A percentile compares a stretch with the other conserved stretches of the same genome.
These are phyloP conservation scores for Strigomonas culicis DNA, from an alignment of 208 protist genomes.

Conservation along the genomic window DNA sequence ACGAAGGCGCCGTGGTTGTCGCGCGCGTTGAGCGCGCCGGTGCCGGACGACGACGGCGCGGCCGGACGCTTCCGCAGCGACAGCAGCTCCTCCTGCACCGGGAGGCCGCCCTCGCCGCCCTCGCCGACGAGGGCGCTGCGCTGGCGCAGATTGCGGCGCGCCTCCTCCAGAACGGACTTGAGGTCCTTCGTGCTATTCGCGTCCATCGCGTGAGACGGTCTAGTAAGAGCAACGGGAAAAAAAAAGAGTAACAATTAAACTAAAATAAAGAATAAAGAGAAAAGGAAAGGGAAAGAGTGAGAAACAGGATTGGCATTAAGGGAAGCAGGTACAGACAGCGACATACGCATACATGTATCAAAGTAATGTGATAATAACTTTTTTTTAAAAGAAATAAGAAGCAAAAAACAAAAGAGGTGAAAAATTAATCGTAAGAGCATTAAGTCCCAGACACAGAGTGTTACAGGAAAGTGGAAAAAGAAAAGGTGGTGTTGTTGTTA, in stretches of 20 bases:
- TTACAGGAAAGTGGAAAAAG: constrained; percentile 17
- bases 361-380: not conserved
- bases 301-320: not conserved
- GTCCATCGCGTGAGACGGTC: not conserved
- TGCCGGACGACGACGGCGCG: not conserved
- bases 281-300: not conserved
- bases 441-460: not conserved
- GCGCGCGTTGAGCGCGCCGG: constrained; percentile 37
- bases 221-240: not conserved
- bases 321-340: no score
- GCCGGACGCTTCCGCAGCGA: no score
- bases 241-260: not conserved
- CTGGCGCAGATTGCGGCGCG: no score
- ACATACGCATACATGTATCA: no score
- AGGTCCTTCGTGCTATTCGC: no score
- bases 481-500: not conserved
- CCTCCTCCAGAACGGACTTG: no score
- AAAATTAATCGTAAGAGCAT: not conserved
- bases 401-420: constrained; percentile 3
- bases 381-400: constrained; percentile 11
- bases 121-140: no score
- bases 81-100: no score
- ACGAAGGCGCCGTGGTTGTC: constrained; percentile 70
- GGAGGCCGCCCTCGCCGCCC: no score
- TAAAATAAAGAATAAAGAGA: not conserved